Conservation (phyloP, 2,329 filamentous ascomycete genomes). For the Colletotrichum eleusines region DNA sequence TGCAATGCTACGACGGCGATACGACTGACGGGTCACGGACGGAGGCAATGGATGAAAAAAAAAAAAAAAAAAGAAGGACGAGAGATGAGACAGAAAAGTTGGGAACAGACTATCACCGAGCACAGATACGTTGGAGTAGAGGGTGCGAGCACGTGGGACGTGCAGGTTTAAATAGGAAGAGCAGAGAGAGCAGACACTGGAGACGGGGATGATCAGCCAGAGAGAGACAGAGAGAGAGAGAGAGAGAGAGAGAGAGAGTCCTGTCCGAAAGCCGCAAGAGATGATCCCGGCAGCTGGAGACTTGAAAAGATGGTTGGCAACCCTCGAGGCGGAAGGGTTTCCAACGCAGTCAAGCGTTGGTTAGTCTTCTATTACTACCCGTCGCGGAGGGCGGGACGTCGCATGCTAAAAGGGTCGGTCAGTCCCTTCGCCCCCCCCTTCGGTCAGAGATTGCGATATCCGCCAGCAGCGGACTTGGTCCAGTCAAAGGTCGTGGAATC, state of each 20-base stretch:
- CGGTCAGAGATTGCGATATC: slow-evolving; percentile 26
- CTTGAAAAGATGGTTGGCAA: background rate
- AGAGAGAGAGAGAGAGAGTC: too few species aligned
- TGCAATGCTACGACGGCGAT: background rate
- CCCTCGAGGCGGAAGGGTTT: background rate
- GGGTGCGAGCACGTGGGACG: slow-evolving; percentile 32
- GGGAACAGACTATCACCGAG: slow-evolving; percentile 12
- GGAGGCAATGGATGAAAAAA: slow-evolving; percentile 8
- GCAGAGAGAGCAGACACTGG: background rate
- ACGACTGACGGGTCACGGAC: slow-evolving; percentile 6
- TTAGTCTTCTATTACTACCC: too few species aligned
- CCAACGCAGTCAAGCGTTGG: background rate
- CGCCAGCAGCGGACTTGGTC: slow-evolving; percentile 7
- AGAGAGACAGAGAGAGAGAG: too few species aligned
- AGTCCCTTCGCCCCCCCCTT: too few species aligned
- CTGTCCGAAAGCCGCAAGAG: background rate
- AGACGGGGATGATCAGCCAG: slow-evolving; percentile 24
- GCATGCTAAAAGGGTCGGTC: background rate
- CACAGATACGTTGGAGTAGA: background rate
- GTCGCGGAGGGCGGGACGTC: background rate
- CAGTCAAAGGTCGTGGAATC: background rate
- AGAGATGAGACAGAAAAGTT: slow-evolving; percentile 7
- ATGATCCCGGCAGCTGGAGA: slow-evolving; percentile 11
- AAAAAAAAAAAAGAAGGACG: slow-evolving; percentile 1
- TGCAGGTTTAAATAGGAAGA: slow-evolving; percentile 32